Conservation (phyloP, 2,329 filamentous ascomycete genomes). For the Torrubiellomyces zombiae region DNA sequence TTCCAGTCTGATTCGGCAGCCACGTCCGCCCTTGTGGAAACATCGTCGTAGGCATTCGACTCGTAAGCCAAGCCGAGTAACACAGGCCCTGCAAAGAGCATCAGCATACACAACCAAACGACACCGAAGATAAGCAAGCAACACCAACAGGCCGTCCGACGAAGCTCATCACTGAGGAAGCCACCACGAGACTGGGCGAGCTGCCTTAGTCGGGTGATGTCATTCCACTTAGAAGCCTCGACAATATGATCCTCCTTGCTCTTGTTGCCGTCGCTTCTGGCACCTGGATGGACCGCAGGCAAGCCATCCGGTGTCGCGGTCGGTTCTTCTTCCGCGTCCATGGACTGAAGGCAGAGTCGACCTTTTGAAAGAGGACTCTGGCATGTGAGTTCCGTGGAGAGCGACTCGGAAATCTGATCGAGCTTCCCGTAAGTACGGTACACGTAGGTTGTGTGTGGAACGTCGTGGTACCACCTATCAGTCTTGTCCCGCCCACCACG, state of each 20-base stretch:
- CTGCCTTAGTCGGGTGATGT: conserved; percentile 37
- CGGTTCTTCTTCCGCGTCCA: conserved; percentile 5
- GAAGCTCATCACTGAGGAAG: conserved; percentile 48
- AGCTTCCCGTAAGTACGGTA: too few species aligned
- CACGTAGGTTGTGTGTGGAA: too few species aligned
- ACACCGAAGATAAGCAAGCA: conserved; percentile 1
- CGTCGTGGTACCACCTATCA: too few species aligned
- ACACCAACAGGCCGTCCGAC: conserved; percentile 61
- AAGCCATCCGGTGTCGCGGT: conserved; percentile 4
- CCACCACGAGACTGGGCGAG: conserved; percentile 50
- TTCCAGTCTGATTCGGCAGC: conserved; percentile 35
- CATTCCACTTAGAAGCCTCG: conserved; percentile 40
- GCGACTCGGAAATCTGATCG: too few species aligned
- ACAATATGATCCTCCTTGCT: conserved; percentile 17
- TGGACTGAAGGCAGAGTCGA: conserved; percentile 3
- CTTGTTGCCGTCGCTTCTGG: too few species aligned
- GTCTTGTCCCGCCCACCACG: too few species aligned
- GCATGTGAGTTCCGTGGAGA: neutral
- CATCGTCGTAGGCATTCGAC: neutral
- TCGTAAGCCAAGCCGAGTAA: conserved; percentile 27
- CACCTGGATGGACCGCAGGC: conserved; percentile 9
- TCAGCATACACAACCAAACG: conserved; percentile 4
- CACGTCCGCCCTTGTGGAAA: conserved; percentile 2
- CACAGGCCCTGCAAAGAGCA: conserved; percentile 40
- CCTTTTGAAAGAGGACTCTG: neutral